phyloP scores from a whole-genome alignment of 2,329 filamentous ascomycete genomes.

The Metarhizium brunneum region DNA sequence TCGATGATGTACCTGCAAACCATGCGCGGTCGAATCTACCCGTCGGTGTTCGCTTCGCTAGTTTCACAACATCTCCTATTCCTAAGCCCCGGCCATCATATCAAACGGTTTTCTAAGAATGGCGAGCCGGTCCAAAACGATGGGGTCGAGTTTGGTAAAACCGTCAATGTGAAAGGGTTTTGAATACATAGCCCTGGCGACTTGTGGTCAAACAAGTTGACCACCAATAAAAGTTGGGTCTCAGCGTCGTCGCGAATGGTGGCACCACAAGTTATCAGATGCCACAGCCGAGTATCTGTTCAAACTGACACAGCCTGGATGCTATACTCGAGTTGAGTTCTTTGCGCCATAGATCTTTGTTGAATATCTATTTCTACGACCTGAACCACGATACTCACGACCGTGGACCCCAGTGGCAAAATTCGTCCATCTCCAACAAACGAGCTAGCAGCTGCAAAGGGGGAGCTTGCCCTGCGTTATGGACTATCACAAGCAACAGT shows the following conservation, averaged over 20 bases:
- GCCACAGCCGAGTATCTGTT: not conserved
- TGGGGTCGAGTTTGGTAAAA: no score
- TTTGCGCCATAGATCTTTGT: not conserved
- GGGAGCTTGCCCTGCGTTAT: not conserved
- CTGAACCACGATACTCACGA: not conserved
- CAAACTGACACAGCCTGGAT: not conserved
- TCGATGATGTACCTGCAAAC: not conserved
- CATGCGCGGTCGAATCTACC: not conserved
- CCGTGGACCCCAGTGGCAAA: not conserved
- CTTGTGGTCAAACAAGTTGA: not conserved
- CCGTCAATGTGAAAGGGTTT: no score
- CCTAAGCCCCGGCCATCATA: not conserved
- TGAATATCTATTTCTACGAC: not conserved
- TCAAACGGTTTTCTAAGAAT: not conserved
- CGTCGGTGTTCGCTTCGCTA: not conserved
- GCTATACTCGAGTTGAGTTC: not conserved
- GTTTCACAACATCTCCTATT: not conserved
- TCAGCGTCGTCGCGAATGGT: not conserved
- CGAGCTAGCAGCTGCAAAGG: not conserved
- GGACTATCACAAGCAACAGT: not conserved
- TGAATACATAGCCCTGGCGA: not conserved
- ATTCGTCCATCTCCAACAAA: conserved; percentile 1
- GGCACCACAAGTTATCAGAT: not conserved
- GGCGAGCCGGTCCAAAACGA: not conserved
- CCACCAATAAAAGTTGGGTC: not conserved